These are phyloP conservation scores for Fonsecaea multimorphosa DNA, from an alignment of 2,329 filamentous ascomycete species.

Conservation along the genomic window DNA sequence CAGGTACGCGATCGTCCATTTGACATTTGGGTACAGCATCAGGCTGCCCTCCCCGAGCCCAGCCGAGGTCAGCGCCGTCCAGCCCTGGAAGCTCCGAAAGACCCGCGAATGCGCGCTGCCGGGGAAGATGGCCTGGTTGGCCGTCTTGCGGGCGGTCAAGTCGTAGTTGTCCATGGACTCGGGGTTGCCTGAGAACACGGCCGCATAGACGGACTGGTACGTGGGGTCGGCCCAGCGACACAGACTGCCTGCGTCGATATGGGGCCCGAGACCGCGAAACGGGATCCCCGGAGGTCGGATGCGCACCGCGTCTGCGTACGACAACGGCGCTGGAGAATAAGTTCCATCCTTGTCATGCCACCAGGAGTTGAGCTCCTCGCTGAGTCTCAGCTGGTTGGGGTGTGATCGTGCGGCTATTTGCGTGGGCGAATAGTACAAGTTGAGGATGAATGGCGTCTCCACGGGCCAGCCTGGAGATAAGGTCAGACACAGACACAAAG, in stretches of 20 bases:
- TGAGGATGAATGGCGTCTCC: constrained; percentile 49
- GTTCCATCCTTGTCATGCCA: constrained; percentile 46
- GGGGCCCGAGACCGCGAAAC: constrained; percentile 52
- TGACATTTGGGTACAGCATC: constrained; percentile 50
- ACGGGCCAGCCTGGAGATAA: constrained; percentile 45
- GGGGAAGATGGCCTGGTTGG: constrained; percentile 43
- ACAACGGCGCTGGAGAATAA: constrained; percentile 46
- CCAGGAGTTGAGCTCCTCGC: constrained; percentile 48
- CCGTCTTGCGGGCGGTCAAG: constrained; percentile 44
- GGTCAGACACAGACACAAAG: not conserved
- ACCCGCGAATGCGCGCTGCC: constrained; percentile 49
- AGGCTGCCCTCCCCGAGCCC: constrained; percentile 48
- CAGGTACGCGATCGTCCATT: constrained; percentile 48
- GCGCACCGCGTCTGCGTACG: constrained; percentile 51
- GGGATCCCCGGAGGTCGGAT: constrained; percentile 47
- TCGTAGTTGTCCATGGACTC: constrained; percentile 49
- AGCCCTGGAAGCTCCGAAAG: constrained; percentile 51
- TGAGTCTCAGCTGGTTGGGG: constrained; percentile 47
- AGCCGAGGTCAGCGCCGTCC: constrained; percentile 51
- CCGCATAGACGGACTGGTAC: constrained; percentile 48
- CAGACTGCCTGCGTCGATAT: constrained; percentile 54
- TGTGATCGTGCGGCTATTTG: constrained; percentile 50
- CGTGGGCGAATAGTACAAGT: constrained; percentile 48
- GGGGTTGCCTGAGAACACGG: constrained; percentile 48
- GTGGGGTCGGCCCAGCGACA: constrained; percentile 51